Evolutionary conservation across 257 asterid species (phyloP).

Genomic region (Eucommia ulmoides): DNA sequence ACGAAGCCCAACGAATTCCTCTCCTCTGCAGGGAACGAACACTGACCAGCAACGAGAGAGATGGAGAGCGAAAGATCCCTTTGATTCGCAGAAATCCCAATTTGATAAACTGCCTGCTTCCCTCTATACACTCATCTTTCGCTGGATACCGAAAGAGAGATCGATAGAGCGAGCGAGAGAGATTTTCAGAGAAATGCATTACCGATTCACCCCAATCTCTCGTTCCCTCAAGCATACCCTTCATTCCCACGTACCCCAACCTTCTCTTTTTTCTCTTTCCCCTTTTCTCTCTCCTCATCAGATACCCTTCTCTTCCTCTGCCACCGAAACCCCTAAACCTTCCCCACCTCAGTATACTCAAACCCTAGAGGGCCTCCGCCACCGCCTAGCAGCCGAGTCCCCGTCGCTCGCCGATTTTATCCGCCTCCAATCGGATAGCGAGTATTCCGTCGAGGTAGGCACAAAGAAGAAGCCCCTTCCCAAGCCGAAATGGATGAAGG

Average conservation of each 20-base stretch:
- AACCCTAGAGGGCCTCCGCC: conserved; percentile 73
- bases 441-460: conserved; percentile 89
- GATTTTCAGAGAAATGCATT: too few relatives aligned
- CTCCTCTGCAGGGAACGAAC: too few relatives aligned
- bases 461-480: conserved; percentile 93
- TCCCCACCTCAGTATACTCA: conserved; percentile 36
- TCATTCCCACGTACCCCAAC: conserved; percentile 8
- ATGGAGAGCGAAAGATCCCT: too few relatives aligned
- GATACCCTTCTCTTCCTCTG: conserved; percentile 29
- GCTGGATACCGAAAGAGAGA: too few relatives aligned
- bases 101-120: too few relatives aligned
- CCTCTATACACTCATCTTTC: too few relatives aligned
- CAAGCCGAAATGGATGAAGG: conserved; percentile 99
- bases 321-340: conserved; percentile 15
- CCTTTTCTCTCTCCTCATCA: conserved; percentile 27
- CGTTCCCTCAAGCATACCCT: conserved; percentile 48
- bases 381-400: conserved; percentile 64
- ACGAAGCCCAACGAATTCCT: too few relatives aligned
- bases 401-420: conserved; percentile 47
- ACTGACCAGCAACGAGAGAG: too few relatives aligned
- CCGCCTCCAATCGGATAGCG: conserved; percentile 47
- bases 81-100: too few relatives aligned
- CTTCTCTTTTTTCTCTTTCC: conserved; percentile 18
- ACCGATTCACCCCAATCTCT: conserved; percentile 25
- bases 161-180: too few relatives aligned